These are phyloP conservation scores for Xylariaceae sp. DNA, from an alignment of 2,329 filamentous ascomycete genomes.

Conservation along the genomic window DNA sequence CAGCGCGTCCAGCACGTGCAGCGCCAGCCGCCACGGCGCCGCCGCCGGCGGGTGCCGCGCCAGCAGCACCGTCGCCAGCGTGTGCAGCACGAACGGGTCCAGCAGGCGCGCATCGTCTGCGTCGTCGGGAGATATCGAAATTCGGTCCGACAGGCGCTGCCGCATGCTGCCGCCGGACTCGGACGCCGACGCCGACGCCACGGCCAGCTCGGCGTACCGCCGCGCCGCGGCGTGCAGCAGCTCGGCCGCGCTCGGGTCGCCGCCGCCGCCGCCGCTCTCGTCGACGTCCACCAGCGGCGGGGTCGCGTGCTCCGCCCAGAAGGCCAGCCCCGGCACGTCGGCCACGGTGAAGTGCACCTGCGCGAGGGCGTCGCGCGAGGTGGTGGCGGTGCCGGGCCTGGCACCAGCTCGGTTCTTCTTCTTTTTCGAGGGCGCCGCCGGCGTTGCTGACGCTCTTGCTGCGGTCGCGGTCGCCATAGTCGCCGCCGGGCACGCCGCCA, in stretches of 20 bases:
- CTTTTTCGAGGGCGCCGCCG: no score
- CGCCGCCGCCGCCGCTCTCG: conserved; percentile 3
- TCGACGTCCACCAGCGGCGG: conserved; percentile 3
- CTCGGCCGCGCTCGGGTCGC: conserved; percentile 16
- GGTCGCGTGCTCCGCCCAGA: conserved; percentile 16
- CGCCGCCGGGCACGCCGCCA: no score
- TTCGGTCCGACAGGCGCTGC: no score
- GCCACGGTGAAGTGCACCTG: conserved; percentile 15
- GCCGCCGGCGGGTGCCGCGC: background rate
- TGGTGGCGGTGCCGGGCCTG: background rate
- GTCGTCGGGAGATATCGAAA: no score
- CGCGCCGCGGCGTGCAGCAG: background rate
- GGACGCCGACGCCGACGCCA: conserved; percentile 8
- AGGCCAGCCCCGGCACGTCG: conserved; percentile 21
- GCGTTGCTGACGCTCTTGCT: conserved; percentile 1
- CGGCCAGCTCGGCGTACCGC: background rate
- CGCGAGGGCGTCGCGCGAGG: conserved; percentile 7
- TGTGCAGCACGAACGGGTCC: conserved; percentile 18
- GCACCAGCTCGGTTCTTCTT: no score
- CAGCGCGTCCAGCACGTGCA: conserved; percentile 29
- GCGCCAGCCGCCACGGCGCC: conserved; percentile 18
- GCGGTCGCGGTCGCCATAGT: background rate
- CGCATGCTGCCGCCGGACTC: no score
- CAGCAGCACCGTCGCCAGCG: background rate
- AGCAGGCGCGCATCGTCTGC: conserved; percentile 22